phyloP scores from a whole-genome alignment of 305 asterid genomes.

The Solanum chacoense region DNA sequence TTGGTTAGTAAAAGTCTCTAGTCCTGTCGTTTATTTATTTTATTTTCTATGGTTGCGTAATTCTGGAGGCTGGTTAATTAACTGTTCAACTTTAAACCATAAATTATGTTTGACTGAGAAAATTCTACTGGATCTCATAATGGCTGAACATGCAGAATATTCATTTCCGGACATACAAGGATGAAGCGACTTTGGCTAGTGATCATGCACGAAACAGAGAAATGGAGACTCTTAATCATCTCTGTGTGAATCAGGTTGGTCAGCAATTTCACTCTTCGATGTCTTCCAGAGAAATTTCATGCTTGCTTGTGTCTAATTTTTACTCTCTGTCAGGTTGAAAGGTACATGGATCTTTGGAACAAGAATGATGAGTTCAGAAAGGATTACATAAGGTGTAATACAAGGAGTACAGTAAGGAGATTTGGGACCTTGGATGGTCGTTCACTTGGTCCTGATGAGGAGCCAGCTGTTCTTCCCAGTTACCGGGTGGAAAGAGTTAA shows the following conservation, averaged over 20 bases:
- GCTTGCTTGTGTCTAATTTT: background rate
- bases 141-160: slow-evolving; percentile 47
- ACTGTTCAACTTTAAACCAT: background rate
- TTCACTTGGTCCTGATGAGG: slow-evolving; percentile 70
- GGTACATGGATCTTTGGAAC: slow-evolving; percentile 65
- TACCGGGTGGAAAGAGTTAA: slow-evolving; percentile 27
- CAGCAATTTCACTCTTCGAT: background rate
- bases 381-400: slow-evolving; percentile 48
- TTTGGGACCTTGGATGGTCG: slow-evolving; percentile 80
- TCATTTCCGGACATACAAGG: slow-evolving; percentile 57
- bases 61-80: background rate
- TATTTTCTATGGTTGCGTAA: background rate
- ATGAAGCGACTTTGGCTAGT: slow-evolving; percentile 44
- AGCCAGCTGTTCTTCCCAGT: slow-evolving; percentile 41
- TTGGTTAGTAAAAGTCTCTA: background rate
- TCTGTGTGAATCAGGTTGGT: slow-evolving; percentile 55
- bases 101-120: background rate
- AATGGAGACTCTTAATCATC: slow-evolving; percentile 38
- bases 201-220: slow-evolving; percentile 43
- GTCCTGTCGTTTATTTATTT: background rate
- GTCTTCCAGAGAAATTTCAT: background rate
- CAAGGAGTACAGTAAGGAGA: slow-evolving; percentile 57
- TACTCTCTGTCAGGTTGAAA: slow-evolving; percentile 40
- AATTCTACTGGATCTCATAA: background rate
- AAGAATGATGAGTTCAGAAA: slow-evolving; percentile 46